Evolutionary conservation across 345 rosid species (phyloP), one percentile per base, ranked within the genome.

Genomic region (Salix dunnii): DNA sequence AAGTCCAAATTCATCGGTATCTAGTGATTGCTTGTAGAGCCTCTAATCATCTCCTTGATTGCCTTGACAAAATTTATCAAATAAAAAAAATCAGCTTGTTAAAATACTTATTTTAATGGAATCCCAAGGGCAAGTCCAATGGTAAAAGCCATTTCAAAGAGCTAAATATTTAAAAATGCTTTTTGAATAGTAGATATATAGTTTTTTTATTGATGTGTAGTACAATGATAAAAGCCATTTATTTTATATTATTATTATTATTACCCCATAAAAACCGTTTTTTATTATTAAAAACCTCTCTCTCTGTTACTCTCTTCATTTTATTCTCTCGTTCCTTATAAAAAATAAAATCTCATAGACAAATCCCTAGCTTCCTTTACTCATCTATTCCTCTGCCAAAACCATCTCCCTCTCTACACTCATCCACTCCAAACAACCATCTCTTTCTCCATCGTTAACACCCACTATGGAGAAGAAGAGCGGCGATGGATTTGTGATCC

Each of bases 341-440:
- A n/a, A 2, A 1, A 27, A 94, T 94, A 96, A 89, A 92, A 14
- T 83, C 88, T 20, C 64, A 84, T 6, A 85, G 78, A 43, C 76
- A 87, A 43, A 88, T 94, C 84, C 97, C 97, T 0, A 72, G 72
- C 89, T 91, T 85, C 82, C 95, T 94, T 66, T 94, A 94, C 81
- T 82, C 87, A 20, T 78, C 71, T n/a, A n/a, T 18, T 25, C 91
- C 38, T 75, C 90, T 8, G 69, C 86, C 42, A 79, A 84, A 42
- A 69, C 83, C 16, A 76, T 85, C 11, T 76, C 86, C 27, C 77
- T 80, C 66, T 82, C 79, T 21, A 35, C 38, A 0, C 35, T 48
- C 73, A 46, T 70, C 16, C 46, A 82, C 38, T 66, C 77, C 17
- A 73, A 75, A 5, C 66, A 76, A 18, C 78, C 86, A 14, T 49